A percentile compares a stretch with the other conserved stretches of the same genome.
These are phyloP conservation scores for Blastobotrys capitulatus DNA, from an alignment of 1,139 yeast genomes.

Conservation along the genomic window DNA sequence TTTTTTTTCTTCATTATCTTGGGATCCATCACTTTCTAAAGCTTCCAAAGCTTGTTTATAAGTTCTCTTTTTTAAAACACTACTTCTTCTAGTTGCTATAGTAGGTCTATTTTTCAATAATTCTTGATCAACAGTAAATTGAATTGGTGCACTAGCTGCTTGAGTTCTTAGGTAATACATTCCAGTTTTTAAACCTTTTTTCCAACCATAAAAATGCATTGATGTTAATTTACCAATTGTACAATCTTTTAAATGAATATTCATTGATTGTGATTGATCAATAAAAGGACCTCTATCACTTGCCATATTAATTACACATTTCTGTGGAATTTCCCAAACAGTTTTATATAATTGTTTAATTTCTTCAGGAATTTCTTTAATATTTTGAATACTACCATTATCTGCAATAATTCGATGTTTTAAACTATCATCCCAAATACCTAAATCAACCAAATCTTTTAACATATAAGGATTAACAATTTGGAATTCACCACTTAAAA, in stretches of 20 bases:
- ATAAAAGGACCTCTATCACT: constrained; percentile 84
- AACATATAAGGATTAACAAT: constrained; percentile 67
- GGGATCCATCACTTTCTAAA: background rate
- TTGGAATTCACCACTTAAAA: constrained; percentile 74
- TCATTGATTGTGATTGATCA: constrained; percentile 85
- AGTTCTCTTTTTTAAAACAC: constrained; percentile 1
- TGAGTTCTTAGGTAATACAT: constrained; percentile 85
- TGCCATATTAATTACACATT: constrained; percentile 73
- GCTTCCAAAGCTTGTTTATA: constrained; percentile 6
- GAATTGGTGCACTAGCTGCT: constrained; percentile 87
- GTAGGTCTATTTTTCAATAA: background rate
- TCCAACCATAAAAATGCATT: constrained; percentile 91
- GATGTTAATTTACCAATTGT: constrained; percentile 77
- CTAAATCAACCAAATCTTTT: constrained; percentile 62
- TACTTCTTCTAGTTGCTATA: background rate
- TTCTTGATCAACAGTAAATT: constrained; percentile 62
- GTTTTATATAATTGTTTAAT: constrained; percentile 69
- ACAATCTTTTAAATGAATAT: constrained; percentile 66
- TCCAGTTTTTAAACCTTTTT: constrained; percentile 83
- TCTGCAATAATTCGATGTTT: constrained; percentile 62
- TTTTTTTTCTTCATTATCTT: background rate
- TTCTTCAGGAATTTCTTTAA: constrained; percentile 61
- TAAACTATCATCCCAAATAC: constrained; percentile 64
- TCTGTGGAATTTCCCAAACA: constrained; percentile 89
- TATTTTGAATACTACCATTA: constrained; percentile 72